Base-by-base conservation (phyloP, 345 rosid genomes). In the Cardamine occulta region DNA sequence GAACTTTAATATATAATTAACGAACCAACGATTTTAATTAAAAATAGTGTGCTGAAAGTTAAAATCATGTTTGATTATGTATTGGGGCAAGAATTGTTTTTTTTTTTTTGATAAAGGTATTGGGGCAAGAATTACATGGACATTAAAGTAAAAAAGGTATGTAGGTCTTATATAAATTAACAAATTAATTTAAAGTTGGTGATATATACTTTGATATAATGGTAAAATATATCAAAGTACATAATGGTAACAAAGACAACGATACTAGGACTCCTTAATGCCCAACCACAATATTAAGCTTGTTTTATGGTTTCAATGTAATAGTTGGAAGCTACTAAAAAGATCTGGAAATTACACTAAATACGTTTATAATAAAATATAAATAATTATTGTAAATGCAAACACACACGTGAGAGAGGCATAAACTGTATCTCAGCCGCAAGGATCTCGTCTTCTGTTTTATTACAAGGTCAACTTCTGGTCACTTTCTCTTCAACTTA, bases 381-480 rank as follows among this genome's bases (percentile, higher is more conserved):
- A 73, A 12, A 5, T 9, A 48, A 7, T 12, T 47, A 68, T 58
- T 52, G 68, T 67, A 39, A 75, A 68, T 68, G 13, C 82, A 39
- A 5, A 80, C 80, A 85, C 85, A 88, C 74, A 60, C 63, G 44
- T 44, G 31, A 28, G 77, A 60, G 70, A 65, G 77, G 80, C 77
- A 76, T 76, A 76, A 56, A 48, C 71, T 29, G 55, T 66, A 78
- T 65, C 26, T 64, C 39, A 71, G 77, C 69, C 81, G 81, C 77
- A 78, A 66, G 77, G 72, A 78, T 72, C 81, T 78, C 78, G 70
- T 78, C 65, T 17, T 40, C 39, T 72, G 81, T 78, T 61, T 78
- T 60, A 78, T 78, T 78, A 73, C 78, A 73, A 78, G 81, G 81
- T 78, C 81, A 78, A 73, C 81, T 78, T 72, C 70, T 72, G 78